phyloP scores from a whole-genome alignment of 257 asterid genomes.

The Rauvolfia tetraphylla region DNA sequence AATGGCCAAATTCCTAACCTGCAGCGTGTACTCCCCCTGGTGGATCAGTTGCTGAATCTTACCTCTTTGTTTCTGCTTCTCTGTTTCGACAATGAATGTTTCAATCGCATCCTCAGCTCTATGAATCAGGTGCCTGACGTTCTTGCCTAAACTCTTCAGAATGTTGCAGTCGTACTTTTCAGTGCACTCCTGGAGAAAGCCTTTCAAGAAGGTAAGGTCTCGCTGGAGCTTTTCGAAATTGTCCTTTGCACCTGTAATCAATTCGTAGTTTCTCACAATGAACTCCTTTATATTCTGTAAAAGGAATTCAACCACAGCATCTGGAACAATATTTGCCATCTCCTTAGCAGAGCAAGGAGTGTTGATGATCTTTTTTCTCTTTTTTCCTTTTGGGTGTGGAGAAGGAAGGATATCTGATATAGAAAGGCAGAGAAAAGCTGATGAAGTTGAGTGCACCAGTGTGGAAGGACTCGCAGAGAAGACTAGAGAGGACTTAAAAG shows the following conservation, averaged over 20 bases:
- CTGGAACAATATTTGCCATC: background rate
- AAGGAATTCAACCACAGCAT: background rate
- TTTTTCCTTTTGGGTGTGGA: too few relatives aligned
- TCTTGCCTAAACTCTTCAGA: slow-evolving; percentile 1
- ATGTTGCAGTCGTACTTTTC: background rate
- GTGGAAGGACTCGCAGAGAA: too few relatives aligned
- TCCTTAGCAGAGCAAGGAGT: background rate
- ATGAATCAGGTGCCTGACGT: slow-evolving; percentile 20
- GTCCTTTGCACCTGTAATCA: background rate
- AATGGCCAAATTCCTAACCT: background rate
- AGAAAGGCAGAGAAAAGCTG: too few relatives aligned
- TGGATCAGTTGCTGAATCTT: background rate
- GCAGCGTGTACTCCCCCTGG: background rate
- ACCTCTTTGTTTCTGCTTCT: slow-evolving; percentile 10
- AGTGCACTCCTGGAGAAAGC: background rate
- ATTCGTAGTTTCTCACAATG: background rate
- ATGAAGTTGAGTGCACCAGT: too few relatives aligned
- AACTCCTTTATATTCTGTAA: background rate
- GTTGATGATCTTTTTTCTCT: too few relatives aligned
- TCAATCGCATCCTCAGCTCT: slow-evolving; percentile 32
- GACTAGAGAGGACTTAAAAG: too few relatives aligned
- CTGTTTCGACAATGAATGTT: slow-evolving; percentile 17
- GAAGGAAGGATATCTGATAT: too few relatives aligned
- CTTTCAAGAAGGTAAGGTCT: background rate
- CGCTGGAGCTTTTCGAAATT: background rate